Evolutionary conservation across 1,139 yeast genomes (phyloP), one percentile per base, ranked within the genome.

Genomic region (Suhomyces ambrosiae): DNA sequence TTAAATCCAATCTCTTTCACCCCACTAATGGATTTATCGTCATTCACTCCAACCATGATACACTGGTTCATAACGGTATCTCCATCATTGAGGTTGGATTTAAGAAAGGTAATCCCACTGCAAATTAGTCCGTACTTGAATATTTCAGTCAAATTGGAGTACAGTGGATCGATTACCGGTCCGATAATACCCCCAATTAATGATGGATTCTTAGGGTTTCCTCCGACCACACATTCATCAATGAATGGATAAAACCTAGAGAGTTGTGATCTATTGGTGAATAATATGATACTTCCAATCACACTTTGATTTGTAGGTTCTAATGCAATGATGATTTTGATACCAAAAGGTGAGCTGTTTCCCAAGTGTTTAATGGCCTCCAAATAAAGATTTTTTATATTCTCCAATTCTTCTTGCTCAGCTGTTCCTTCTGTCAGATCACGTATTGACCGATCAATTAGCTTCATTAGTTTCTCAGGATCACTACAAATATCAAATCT

Each of bases 81-180:
- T 7, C 53, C 55, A 23, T 63, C 68, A 32, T 51, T 56, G 38
- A 57, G 54, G 32, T 58, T 61, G 10, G 71, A 56, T 41, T 76
- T 76, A 42, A 78, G 63, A 46, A 70, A 74, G 4, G 82, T 73
- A 24, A 80, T 74, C 3, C 79, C 83, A 41, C 83, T 74, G 46
- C 83, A 77, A 6, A 80, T 72, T 38, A 80, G 65, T 2, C 85
- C 86, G 45, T 74, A 65, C 39, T 72, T 74, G 54, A 79, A 75
- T 4, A 78, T 77, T 36, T 76, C 79, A 4, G 77, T 71, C 48
- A 79, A 65, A 42, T 75, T 77, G 16, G 76, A 68, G 54, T 78
- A 79, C 43, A 70, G 68, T 14, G 79, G 79, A 47, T 79, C 82
- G 23, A 78, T 74, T 13, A 79, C 66, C 1, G 81, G 71, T 2